Conservation (phyloP, 345 rosid species). For the Eucalyptus marginata region DNA sequence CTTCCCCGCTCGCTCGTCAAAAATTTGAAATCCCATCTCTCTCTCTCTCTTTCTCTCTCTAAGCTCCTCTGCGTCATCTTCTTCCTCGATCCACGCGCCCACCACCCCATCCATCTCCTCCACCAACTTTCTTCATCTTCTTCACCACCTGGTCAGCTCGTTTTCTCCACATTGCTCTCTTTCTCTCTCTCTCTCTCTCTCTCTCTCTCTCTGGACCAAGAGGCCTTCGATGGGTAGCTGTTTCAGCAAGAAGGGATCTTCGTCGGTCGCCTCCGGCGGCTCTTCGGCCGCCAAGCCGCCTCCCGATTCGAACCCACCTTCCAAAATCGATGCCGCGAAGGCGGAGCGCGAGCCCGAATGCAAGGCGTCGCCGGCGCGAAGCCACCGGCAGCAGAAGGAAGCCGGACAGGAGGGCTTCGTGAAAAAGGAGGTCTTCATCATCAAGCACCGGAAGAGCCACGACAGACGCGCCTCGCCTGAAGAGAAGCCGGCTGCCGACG, state of each 20-base stretch:
- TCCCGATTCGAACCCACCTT: background rate
- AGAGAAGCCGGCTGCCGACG: background rate
- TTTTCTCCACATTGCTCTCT: background rate
- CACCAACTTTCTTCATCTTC: background rate
- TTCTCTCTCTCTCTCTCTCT: background rate
- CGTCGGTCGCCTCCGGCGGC: conserved; percentile 4
- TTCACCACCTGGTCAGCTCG: background rate
- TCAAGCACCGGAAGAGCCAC: conserved; percentile 78
- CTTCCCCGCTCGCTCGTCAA: background rate
- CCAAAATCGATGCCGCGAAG: background rate
- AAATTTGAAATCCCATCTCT: background rate
- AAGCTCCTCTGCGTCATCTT: background rate
- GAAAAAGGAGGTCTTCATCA: conserved; percentile 67
- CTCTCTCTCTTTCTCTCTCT: background rate
- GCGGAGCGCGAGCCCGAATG: background rate
- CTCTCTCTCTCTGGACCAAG: background rate
- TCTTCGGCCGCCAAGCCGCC: background rate
- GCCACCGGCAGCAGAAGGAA: background rate
- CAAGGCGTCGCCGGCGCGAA: background rate
- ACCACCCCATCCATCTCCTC: background rate
- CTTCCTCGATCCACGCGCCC: background rate
- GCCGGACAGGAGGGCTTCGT: conserved; percentile 4
- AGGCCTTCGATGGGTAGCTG: conserved; percentile 48
- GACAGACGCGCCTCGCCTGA: conserved; percentile 32
- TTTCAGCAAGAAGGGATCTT: conserved; percentile 34